Evolutionary conservation across 768 basidiomycete species (phyloP).

Genomic region (Leccinum aurantiacum): DNA sequence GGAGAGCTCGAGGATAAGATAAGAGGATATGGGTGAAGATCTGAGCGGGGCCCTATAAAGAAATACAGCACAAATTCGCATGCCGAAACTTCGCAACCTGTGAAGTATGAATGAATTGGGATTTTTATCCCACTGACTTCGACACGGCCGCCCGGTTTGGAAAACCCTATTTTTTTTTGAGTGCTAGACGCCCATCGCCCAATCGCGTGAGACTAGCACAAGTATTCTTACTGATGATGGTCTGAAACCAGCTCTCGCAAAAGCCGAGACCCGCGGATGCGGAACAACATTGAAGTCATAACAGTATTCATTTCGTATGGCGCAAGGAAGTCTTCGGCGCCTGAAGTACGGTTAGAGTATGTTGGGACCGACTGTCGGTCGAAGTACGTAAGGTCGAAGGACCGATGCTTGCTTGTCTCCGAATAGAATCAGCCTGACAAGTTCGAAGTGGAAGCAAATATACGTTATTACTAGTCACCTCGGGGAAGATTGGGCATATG

Average conservation of each 20-base stretch:
- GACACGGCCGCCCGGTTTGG: background rate
- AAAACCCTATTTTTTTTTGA: background rate
- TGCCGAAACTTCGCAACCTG: background rate
- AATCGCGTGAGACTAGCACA: background rate
- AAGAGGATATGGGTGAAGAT: background rate
- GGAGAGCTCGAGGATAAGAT: background rate
- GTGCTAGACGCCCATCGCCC: background rate
- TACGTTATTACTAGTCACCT: background rate
- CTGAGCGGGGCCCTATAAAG: background rate
- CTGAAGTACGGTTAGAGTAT: background rate
- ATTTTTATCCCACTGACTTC: background rate
- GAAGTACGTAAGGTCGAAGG: background rate
- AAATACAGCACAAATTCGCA: background rate
- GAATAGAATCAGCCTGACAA: background rate
- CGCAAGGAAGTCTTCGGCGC: background rate
- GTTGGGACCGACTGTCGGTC: background rate
- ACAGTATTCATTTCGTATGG: background rate
- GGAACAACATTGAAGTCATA: background rate
- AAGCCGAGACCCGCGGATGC: background rate
- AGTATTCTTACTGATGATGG: background rate
- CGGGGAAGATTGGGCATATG: background rate
- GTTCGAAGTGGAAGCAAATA: background rate
- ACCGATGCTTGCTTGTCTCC: background rate
- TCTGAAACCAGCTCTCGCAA: background rate
- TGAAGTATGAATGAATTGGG: background rate